Percentiles rank a stretch among this genome's conserved stretches.
Conservation (phyloP, 2,329 filamentous ascomycete genomes). For the Verticillium klebahnii region DNA sequence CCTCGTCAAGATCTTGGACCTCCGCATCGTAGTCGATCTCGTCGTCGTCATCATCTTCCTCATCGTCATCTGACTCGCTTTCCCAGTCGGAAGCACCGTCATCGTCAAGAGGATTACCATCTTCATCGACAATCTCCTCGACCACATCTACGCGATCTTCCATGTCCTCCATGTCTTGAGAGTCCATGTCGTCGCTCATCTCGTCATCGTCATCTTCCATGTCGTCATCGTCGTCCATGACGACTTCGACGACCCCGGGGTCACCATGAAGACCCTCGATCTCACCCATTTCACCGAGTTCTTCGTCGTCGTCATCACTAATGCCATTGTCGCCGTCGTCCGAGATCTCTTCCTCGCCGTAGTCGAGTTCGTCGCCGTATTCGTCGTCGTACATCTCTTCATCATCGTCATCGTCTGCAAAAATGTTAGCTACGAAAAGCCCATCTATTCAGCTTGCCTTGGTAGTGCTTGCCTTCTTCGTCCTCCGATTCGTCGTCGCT, state of each 20-base stretch:
- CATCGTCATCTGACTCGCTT: slow-evolving; percentile 54
- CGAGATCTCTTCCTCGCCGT: slow-evolving; percentile 73
- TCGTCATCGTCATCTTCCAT: slow-evolving; percentile 62
- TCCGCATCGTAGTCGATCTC: slow-evolving; percentile 52
- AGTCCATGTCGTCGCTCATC: slow-evolving; percentile 45
- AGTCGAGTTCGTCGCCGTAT: slow-evolving; percentile 90
- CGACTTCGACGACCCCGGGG: slow-evolving; percentile 64
- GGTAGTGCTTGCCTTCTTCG: slow-evolving; percentile 48
- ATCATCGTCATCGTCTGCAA: slow-evolving; percentile 55
- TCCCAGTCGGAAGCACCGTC: slow-evolving; percentile 59
- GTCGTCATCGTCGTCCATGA: slow-evolving; percentile 67
- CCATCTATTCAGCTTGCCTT: not conserved
- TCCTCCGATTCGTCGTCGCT: slow-evolving; percentile 74
- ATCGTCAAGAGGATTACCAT: slow-evolving; percentile 53
- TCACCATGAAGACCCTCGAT: slow-evolving; percentile 71
- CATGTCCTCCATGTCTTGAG: slow-evolving; percentile 48
- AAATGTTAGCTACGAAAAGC: slow-evolving; percentile 14
- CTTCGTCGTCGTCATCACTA: slow-evolving; percentile 78
- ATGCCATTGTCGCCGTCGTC: slow-evolving; percentile 80
- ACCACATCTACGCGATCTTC: slow-evolving; percentile 43
- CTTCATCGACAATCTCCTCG: slow-evolving; percentile 57
- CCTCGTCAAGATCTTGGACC: slow-evolving; percentile 48
- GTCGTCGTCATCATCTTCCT: slow-evolving; percentile 47
- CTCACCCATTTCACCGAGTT: slow-evolving; percentile 75
- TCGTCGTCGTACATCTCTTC: slow-evolving; percentile 93